Base-by-base conservation (phyloP, 768 basidiomycete genomes). In the Obba rivulosa region DNA sequence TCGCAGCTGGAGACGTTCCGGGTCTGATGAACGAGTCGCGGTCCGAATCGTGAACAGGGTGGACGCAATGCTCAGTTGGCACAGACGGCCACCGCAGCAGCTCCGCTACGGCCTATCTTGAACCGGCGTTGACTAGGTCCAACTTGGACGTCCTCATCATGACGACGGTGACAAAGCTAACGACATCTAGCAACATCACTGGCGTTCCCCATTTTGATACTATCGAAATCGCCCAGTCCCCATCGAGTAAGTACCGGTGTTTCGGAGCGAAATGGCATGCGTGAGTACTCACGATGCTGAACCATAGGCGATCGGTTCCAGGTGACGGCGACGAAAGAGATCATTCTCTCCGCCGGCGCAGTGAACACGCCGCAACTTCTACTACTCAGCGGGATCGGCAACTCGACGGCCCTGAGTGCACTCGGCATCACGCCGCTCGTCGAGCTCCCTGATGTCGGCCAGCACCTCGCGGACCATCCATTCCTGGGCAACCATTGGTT, bases 381-480 rank as follows among this genome's bases (percentile, higher is more conserved):
- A 18, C 39, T 61, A 41, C 56, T 63, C 28, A 63, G 62, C 7
- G 66, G 66, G 14, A 57, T 68, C 39, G 66, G 66, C 1, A 49
- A 57, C n/a, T 17, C 43, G 3, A 20, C 38, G 5, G 25, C 51
- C 9, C 59, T 68, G 43, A 16, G 40, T 9, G 17, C 45, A 10
- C 43, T 60, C 25, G 57, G 54, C 3, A 57, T 68, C 35, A 16
- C 28, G 10, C 21, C 54, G n/a, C 22, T 63, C 17, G 41, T 57
- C 10, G 44, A 63, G 43, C 48, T 58, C 22, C 60, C 63, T 4
- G 57, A 52, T 8, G 64, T 67, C 16, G 66, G 66, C 13, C 50
- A 58, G 47, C 52, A 67, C 49, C 49, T 68, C 20, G 36, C 47
- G 5, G 66, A 67, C 45, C 64, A 66, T 45, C 50, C 53, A 42